Conservation (phyloP, 1,284 basidiomycete species). For the Wallemia ichthyophaga region DNA sequence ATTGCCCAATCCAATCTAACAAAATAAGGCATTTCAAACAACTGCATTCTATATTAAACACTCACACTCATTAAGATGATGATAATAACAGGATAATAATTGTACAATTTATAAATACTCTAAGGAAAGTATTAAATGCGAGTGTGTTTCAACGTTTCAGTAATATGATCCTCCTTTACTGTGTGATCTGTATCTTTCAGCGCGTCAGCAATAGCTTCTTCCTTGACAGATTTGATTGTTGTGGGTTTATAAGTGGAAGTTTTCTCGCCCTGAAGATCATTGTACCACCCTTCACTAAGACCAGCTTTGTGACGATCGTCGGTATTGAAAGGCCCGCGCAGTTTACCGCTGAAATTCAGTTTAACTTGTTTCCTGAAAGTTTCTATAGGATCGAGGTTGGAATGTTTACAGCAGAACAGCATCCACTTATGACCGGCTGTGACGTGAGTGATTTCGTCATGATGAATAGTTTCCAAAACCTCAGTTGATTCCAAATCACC, state of each 20-base stretch:
- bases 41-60: background rate
- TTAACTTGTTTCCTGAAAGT: slow-evolving; percentile 24
- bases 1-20: background rate
- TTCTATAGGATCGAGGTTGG: slow-evolving; percentile 59
- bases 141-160: background rate
- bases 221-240: background rate
- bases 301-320: background rate
- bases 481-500: slow-evolving; percentile 7
- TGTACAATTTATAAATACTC: background rate
- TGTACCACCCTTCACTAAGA: background rate
- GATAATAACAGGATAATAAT: background rate
- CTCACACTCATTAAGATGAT: background rate
- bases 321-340: background rate
- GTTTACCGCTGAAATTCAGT: slow-evolving; percentile 55
- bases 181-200: background rate
- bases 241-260: background rate
- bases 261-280: background rate
- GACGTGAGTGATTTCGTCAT: background rate
- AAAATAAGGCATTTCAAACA: background rate
- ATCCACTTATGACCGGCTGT: background rate
- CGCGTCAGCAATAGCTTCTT: background rate
- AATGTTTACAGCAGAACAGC: slow-evolving; percentile 31
- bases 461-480: background rate
- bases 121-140: background rate
- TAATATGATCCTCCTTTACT: background rate